These are phyloP conservation scores for Pochonia chlamydosporia DNA, from an alignment of 2,329 filamentous ascomycete species.

Conservation along the genomic window DNA sequence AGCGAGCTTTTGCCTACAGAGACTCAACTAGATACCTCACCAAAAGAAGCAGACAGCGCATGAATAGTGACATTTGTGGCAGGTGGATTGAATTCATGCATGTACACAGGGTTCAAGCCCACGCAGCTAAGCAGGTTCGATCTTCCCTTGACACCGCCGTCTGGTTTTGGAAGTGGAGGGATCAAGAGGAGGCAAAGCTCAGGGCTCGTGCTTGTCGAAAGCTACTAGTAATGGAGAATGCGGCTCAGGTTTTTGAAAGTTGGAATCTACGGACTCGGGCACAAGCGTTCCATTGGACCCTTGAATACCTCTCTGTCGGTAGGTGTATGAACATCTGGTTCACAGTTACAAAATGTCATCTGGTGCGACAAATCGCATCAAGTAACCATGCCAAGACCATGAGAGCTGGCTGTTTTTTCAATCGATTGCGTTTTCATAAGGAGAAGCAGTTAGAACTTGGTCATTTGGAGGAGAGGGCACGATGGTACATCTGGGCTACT, in stretches of 20 bases:
- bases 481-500: conserved; percentile 25
- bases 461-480: conserved; percentile 18
- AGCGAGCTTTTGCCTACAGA: background rate
- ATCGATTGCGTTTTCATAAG: conserved; percentile 1
- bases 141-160: conserved; percentile 13
- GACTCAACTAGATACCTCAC: background rate
- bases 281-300: conserved; percentile 26
- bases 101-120: background rate
- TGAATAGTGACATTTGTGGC: background rate
- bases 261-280: conserved; percentile 28
- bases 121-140: conserved; percentile 11
- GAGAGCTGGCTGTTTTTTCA: background rate
- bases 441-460: conserved; percentile 10
- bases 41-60: background rate
- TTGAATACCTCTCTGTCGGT: conserved; percentile 24
- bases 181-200: conserved; percentile 20
- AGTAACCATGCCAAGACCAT: background rate
- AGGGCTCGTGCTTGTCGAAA: conserved; percentile 18
- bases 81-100: conserved; percentile 1
- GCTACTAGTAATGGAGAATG: conserved; percentile 14
- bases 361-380: background rate
- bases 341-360: background rate
- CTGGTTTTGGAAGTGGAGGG: conserved; percentile 25
- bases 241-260: conserved; percentile 16
- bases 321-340: conserved; percentile 24